A percentile compares a stretch with the other conserved stretches of the same genome.
These are phyloP conservation scores for Neocucurbitaria cava DNA, from an alignment of 2,329 filamentous ascomycete genomes.

Conservation along the genomic window DNA sequence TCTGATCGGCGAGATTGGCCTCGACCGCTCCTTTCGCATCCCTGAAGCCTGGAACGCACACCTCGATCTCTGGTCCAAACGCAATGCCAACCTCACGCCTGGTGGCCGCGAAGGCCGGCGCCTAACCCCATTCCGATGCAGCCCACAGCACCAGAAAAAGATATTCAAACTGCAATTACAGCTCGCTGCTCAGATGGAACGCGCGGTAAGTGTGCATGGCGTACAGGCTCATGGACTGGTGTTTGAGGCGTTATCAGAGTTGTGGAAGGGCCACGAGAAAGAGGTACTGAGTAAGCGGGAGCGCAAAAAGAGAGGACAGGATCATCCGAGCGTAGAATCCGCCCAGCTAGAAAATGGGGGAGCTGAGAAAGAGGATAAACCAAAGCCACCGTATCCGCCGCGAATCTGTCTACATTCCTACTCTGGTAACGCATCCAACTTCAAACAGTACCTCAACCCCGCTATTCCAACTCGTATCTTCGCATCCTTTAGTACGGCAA, in stretches of 20 bases:
- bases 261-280: conserved; percentile 75
- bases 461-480: conserved; percentile 78
- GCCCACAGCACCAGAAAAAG: conserved; percentile 70
- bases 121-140: conserved; percentile 72
- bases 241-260: conserved; percentile 67
- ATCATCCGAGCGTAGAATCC: conserved; percentile 20
- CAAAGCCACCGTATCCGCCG: conserved; percentile 78
- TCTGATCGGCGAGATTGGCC: conserved; percentile 77
- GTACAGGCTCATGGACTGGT: conserved; percentile 78
- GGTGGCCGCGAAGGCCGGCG: conserved; percentile 74
- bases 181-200: conserved; percentile 70
- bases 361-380: conserved; percentile 10
- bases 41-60: conserved; percentile 62
- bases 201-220: conserved; percentile 73
- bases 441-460: conserved; percentile 79
- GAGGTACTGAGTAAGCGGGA: conserved; percentile 67
- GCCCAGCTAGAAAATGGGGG: conserved; percentile 4
- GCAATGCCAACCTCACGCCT: conserved; percentile 64
- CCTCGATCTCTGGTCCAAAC: conserved; percentile 43
- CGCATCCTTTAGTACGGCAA: conserved; percentile 84
- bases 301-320: conserved; percentile 41
- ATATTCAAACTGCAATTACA: conserved; percentile 73
- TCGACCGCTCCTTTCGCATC: conserved; percentile 79
- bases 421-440: conserved; percentile 75
- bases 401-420: conserved; percentile 94